Conservation (phyloP, 2,329 filamentous ascomycete species). For the Colletotrichum lentis region DNA sequence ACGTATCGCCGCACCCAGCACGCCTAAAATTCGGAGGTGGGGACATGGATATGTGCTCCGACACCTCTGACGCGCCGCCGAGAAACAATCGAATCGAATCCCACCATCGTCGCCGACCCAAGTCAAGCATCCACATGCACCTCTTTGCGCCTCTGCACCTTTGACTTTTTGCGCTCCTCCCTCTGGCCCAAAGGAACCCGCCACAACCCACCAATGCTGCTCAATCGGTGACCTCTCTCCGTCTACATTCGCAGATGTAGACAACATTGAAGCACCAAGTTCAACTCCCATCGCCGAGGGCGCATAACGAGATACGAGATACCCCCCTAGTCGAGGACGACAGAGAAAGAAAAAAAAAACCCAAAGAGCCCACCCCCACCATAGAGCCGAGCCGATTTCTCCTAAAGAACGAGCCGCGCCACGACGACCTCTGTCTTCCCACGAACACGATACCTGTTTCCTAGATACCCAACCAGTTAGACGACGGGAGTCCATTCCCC, state of each 20-base stretch:
- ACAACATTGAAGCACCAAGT: not conserved
- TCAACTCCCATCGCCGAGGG: not conserved
- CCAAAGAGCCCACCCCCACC: slow-evolving; percentile 6
- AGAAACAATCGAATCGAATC: slow-evolving; percentile 6
- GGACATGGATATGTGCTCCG: slow-evolving; percentile 13
- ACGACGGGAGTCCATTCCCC: not conserved
- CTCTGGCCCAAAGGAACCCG: not conserved
- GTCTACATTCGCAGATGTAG: slow-evolving; percentile 16
- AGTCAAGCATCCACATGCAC: slow-evolving; percentile 16
- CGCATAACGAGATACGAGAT: not conserved
- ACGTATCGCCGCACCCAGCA: no score
- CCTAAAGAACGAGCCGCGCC: not conserved
- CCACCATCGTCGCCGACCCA: slow-evolving; percentile 39
- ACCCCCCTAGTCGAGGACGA: not conserved
- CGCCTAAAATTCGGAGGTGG: slow-evolving; percentile 12
- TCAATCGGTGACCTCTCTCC: slow-evolving; percentile 8
- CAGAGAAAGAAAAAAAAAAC: not conserved
- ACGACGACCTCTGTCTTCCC: not conserved
- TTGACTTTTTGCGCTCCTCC: not conserved
- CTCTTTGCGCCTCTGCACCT: not conserved
- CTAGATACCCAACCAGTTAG: not conserved
- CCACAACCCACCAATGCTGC: slow-evolving; percentile 4
- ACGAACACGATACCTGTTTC: not conserved
- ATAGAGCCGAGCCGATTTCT: not conserved
- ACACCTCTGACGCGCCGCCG: slow-evolving; percentile 23